Evolutionary conservation across 805 yeast genomes (phyloP).

Genomic region (Kodamaea kaohsiungensis): DNA sequence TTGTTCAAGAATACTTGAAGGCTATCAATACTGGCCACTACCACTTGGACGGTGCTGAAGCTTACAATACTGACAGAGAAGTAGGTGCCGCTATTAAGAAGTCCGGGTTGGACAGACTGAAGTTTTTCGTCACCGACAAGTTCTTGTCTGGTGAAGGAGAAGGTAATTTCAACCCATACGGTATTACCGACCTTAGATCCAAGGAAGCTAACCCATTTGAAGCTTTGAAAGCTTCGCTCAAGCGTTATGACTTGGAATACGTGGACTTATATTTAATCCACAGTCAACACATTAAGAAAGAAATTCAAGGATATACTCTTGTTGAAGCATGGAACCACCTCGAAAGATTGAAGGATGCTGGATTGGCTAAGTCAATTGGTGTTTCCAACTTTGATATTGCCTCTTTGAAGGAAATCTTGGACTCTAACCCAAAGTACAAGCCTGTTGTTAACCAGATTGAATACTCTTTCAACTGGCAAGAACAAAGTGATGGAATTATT

Average conservation of each 20-base stretch:
- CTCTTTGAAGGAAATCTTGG: constrained; percentile 64
- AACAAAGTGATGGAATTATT: constrained; percentile 65
- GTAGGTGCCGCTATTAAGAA: constrained; percentile 51
- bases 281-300: constrained; percentile 38
- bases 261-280: constrained; percentile 56
- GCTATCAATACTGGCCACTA: constrained; percentile 55
- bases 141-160: constrained; percentile 31
- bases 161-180: constrained; percentile 34
- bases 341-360: constrained; percentile 64
- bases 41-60: constrained; percentile 68
- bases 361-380: constrained; percentile 76
- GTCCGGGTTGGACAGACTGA: constrained; percentile 40
- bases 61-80: constrained; percentile 60
- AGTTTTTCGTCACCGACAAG: constrained; percentile 61
- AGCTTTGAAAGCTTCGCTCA: constrained; percentile 39
- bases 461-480: constrained; percentile 88
- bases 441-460: constrained; percentile 86
- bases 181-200: constrained; percentile 9
- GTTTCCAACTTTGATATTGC: constrained; percentile 75
- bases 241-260: constrained; percentile 42
- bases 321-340: constrained; percentile 67
- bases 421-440: constrained; percentile 59
- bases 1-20: constrained; percentile 44
- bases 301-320: constrained; percentile 36
- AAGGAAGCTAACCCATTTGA: constrained; percentile 37